Base-by-base conservation (phyloP, 768 basidiomycete genomes). In the Collybia sordida region DNA sequence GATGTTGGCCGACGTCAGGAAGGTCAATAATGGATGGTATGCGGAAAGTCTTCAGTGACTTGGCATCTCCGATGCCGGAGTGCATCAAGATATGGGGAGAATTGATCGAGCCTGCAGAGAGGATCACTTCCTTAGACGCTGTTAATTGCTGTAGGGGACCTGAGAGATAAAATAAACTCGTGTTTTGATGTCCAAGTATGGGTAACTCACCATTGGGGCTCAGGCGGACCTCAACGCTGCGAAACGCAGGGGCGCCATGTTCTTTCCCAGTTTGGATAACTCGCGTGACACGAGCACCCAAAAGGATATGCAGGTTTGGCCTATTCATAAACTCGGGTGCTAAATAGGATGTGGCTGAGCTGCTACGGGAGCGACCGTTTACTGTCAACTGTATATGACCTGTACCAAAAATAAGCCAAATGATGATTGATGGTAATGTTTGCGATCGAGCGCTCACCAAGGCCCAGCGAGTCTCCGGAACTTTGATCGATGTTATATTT, bases 401-500 rank as follows among this genome's bases (percentile, higher is more conserved):
- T 57, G 28, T 31, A 14, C 31, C 31, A 31, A 31, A 31, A 31
- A 31, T 31, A 31, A 4, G 31, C 9, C 31, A 31, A 31, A 3
- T 31, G 31, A 31, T 31, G 31, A 11, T 14, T 31, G 31, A 31
- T 31, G 4, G 11, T 31, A 12, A 31, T 11, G 14, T 31, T 31
- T 31, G 31, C 9, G 9, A 31, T 31, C 31, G 9, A 31, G 14
- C 14, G 41, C 64, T 46, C 35, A 66, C 69, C 64, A 22, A 70
- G 31, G 4, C 71, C 71, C 1, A 69, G 45, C 0, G 55, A 28
- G 49, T 49, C 14, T 1, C 70, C 71, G 9, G 52, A 49, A 46
- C 71, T 67, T 31, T 59, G 53, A 57, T 73, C 72, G 8, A 55
- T 8, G 41, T 67, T 69, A 56, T 58, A 71, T 1, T 64, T 59